Evolutionary conservation across 306 rosid genomes (phyloP), one percentile per base, ranked within the genome.

Genomic region (Dryas octopetala): DNA sequence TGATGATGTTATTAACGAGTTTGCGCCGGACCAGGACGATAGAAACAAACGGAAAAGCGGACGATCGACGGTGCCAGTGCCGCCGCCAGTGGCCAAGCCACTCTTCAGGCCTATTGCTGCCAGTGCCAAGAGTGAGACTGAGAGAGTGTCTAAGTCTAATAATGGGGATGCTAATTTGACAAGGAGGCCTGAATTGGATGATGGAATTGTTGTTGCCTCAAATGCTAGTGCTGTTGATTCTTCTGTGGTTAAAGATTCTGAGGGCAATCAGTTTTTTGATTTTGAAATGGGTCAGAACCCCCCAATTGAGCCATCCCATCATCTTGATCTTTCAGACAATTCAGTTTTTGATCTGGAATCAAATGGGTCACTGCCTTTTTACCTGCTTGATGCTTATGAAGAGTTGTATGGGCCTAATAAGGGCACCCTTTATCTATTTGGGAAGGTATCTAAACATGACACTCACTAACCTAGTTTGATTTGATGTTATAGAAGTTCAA

Each of bases 371-470:
- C 76, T 95, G 66, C 96, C 91, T 61, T 92, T 91, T 80, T 95
- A 90, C 76, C 60, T 95, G 23, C 69, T 95, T 19, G 99, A 95
- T 83, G 96, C 97, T 50, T 80, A 92, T 2, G 97, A 95, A 75
- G 99, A 95, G 86, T 91, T 76, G 62, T 85, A 89, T 66, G 97
- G 98, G 50, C 80, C 82, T 71, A 95, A 89, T 50, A 76, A 14
- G 87, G 99, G 97, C 41, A 90, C 74, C 48, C 68, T 95, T 62
- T 95, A 90, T 86, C 87, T 95, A 64, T 95, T 95, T 80, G 99
- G 99, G 75, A 95, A 95, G 99, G 99, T 23, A 23, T 23, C 23
- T 95, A 79, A 76, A 74, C 5, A n/a, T 17, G 15, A 0, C 4
- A 6, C 23, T 23, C 23, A 23, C 23, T 23, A 23, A 23, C 23